phyloP scores from a whole-genome alignment of 23 red algal genomes.

The Chondrus crispus region DNA sequence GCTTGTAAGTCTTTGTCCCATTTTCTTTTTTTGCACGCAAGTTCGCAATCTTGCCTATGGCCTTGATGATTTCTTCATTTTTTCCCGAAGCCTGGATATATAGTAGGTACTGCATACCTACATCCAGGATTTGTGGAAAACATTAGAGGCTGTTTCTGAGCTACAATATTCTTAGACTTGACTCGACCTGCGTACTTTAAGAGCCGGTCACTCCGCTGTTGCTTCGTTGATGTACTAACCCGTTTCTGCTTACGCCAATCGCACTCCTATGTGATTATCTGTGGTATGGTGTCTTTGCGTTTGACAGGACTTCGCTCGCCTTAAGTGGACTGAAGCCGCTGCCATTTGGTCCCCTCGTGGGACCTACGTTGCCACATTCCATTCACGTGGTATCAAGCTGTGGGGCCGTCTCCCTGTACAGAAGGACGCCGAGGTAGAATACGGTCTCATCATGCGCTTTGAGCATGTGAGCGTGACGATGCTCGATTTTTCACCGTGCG shows the following conservation, averaged over 20 bases:
- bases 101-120: not conserved
- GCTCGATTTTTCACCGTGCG: slow-evolving; percentile 83
- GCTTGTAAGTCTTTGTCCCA: slow-evolving; percentile 35
- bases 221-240: too few relatives aligned
- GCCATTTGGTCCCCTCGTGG: slow-evolving; percentile 89
- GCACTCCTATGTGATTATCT: not conserved
- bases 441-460: slow-evolving; percentile 86
- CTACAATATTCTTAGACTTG: not conserved
- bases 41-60: too few relatives aligned
- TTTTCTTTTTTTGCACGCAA: not conserved
- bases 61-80: not conserved
- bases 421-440: slow-evolving; percentile 59
- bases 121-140: not conserved
- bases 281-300: not conserved
- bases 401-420: slow-evolving; percentile 52
- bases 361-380: slow-evolving; percentile 89
- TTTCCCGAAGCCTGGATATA: not conserved
- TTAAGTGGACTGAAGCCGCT: slow-evolving; percentile 83
- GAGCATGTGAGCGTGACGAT: slow-evolving; percentile 75
- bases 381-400: slow-evolving; percentile 86
- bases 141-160: slow-evolving; percentile 28
- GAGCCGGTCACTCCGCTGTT: too few relatives aligned
- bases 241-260: too few relatives aligned
- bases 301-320: slow-evolving; percentile 61
- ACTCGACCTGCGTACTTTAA: too few relatives aligned